These are phyloP conservation scores for Phytophthora litchii DNA, from an alignment of 352 stramenopile species.

Conservation along the genomic window DNA sequence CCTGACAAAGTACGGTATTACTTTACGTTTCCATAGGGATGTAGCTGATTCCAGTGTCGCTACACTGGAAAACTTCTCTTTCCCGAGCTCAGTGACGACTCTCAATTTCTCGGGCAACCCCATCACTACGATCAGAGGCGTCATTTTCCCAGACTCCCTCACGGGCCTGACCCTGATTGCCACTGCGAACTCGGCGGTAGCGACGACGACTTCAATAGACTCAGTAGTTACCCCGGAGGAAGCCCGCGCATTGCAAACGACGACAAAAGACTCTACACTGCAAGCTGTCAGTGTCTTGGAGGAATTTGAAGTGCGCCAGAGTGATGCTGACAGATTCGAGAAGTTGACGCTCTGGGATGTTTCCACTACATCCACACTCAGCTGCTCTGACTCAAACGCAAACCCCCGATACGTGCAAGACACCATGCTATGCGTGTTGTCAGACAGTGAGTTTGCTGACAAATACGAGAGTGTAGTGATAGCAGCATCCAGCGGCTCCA, in stretches of 20 bases:
- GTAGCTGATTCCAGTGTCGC: slow-evolving; percentile 32
- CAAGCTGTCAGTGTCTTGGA: slow-evolving; percentile 28
- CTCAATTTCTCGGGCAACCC: slow-evolving; percentile 51
- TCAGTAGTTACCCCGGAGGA: slow-evolving; percentile 23
- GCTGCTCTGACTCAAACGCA: slow-evolving; percentile 47
- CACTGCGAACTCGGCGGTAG: not conserved
- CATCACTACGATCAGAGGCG: slow-evolving; percentile 37
- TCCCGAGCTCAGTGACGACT: slow-evolving; percentile 36
- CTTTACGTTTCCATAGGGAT: slow-evolving; percentile 13
- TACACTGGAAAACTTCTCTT: slow-evolving; percentile 44
- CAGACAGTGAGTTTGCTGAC: slow-evolving; percentile 40
- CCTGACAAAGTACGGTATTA: too few species aligned
- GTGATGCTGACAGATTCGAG: slow-evolving; percentile 41
- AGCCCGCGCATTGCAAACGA: slow-evolving; percentile 17
- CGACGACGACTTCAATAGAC: not conserved
- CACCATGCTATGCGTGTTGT: slow-evolving; percentile 55
- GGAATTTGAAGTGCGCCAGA: slow-evolving; percentile 52
- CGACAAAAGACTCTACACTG: not conserved
- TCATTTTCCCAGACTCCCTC: slow-evolving; percentile 44
- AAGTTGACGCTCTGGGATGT: slow-evolving; percentile 39
- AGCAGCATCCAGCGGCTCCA: slow-evolving; percentile 23
- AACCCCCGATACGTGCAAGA: slow-evolving; percentile 43
- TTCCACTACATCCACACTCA: slow-evolving; percentile 44
- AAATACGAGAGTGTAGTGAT: slow-evolving; percentile 46
- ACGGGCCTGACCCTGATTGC: slow-evolving; percentile 30